phyloP scores from a whole-genome alignment of 345 rosid genomes.

The Hibiscus trionum region DNA sequence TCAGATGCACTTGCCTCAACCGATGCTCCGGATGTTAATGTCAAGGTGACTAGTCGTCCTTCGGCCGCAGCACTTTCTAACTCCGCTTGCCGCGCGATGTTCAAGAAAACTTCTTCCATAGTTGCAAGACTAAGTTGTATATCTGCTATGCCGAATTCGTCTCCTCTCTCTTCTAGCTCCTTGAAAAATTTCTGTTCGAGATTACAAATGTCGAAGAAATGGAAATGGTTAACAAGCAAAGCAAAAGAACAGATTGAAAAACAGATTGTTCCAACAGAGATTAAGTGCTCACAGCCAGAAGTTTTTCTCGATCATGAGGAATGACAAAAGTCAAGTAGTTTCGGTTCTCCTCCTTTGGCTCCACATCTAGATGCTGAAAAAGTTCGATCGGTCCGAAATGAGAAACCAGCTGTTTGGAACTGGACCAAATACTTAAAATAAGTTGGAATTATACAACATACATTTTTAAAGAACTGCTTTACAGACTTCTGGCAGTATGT shows the following conservation, averaged over 20 bases:
- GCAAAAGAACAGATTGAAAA: background rate
- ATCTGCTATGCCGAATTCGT: conserved; percentile 63
- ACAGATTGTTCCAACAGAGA: background rate
- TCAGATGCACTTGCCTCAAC: conserved; percentile 36
- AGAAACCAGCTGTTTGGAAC: conserved; percentile 8
- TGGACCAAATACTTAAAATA: background rate
- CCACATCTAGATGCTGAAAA: conserved; percentile 55
- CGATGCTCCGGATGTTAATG: conserved; percentile 53
- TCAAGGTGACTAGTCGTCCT: conserved; percentile 55
- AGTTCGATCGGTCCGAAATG: background rate
- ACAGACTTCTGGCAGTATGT: conserved; percentile 39
- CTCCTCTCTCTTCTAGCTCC: conserved; percentile 66
- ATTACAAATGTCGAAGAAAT: conserved; percentile 4
- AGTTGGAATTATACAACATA: conserved; percentile 24
- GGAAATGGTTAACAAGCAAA: background rate
- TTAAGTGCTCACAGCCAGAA: conserved; percentile 43
- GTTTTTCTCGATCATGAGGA: conserved; percentile 69
- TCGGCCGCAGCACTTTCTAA: conserved; percentile 83
- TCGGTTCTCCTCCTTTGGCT: conserved; percentile 61
- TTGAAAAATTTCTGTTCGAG: conserved; percentile 42
- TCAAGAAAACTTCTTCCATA: conserved; percentile 94
- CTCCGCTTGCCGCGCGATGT: conserved; percentile 90
- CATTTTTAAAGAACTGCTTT: conserved; percentile 66
- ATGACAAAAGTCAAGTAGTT: conserved; percentile 74
- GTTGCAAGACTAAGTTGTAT: conserved; percentile 87